Percentiles rank a stretch among this genome's conserved stretches.
Evolutionary conservation across 805 yeast species (phyloP).

Genomic region (Sungouiozyma ichnusensis): DNA sequence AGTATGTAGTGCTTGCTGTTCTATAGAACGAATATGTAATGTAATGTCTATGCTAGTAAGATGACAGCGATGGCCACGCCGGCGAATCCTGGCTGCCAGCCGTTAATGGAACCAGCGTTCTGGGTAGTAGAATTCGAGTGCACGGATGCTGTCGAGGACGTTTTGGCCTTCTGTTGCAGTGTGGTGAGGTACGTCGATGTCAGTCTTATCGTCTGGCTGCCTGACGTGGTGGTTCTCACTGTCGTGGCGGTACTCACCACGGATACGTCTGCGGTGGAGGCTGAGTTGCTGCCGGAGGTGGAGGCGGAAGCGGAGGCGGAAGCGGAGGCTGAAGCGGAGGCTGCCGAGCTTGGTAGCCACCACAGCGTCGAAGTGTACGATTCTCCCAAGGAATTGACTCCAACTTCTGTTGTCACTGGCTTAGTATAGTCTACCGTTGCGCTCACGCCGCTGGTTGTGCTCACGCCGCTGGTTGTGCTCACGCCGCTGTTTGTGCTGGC

Average conservation of each 20-base stretch:
- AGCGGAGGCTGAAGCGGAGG: conserved; percentile 2
- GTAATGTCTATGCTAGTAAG: not conserved
- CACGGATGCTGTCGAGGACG: not conserved
- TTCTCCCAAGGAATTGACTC: conserved; percentile 16
- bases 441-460: not conserved
- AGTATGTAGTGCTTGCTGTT: not conserved
- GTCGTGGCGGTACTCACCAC: conserved; percentile 1
- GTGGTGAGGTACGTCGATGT: conserved; percentile 9
- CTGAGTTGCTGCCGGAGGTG: conserved; percentile 2
- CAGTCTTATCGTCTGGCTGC: not conserved
- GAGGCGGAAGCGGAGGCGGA: conserved; percentile 1
- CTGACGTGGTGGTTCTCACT: not conserved
- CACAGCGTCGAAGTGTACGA: conserved; percentile 21
- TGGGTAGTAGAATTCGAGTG: not conserved
- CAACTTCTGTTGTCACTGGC: conserved; percentile 14
- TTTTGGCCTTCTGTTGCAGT: conserved; percentile 7
- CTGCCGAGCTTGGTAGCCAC: conserved; percentile 22
- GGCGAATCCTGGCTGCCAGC: not conserved
- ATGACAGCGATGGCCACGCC: not conserved
- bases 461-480: not conserved
- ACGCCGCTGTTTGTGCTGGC: not conserved
- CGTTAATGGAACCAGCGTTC: not conserved
- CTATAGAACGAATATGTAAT: not conserved
- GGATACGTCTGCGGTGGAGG: not conserved
- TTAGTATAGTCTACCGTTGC: conserved; percentile 5